Evolutionary conservation across 2,329 filamentous ascomycete species (phyloP).

Genomic region (Colletotrichum agaves): DNA sequence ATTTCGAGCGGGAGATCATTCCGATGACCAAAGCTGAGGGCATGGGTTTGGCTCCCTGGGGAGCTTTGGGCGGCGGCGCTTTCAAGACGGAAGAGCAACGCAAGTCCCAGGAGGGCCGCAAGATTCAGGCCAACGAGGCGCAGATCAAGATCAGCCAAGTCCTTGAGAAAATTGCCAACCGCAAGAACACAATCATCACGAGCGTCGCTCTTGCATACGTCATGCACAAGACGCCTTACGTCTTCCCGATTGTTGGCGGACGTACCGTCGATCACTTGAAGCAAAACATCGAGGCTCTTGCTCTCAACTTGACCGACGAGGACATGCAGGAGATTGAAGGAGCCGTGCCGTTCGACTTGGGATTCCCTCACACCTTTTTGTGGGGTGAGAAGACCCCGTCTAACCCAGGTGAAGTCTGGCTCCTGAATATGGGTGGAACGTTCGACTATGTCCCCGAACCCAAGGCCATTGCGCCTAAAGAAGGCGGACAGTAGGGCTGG

Average conservation of each 20-base stretch:
- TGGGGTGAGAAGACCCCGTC: slow-evolving; percentile 52
- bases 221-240: slow-evolving; percentile 75
- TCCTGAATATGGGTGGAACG: slow-evolving; percentile 58
- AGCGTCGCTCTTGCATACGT: slow-evolving; percentile 76
- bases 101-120: slow-evolving; percentile 48
- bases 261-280: slow-evolving; percentile 76
- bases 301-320: slow-evolving; percentile 65
- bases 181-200: slow-evolving; percentile 56
- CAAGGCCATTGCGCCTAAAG: slow-evolving; percentile 55
- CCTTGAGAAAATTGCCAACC: slow-evolving; percentile 60
- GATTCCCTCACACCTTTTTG: slow-evolving; percentile 74
- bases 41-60: slow-evolving; percentile 68
- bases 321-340: slow-evolving; percentile 75
- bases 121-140: slow-evolving; percentile 56
- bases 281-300: slow-evolving; percentile 75
- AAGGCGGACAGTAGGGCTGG: slow-evolving; percentile 55
- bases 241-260: slow-evolving; percentile 79
- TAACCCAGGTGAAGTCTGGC: slow-evolving; percentile 54
- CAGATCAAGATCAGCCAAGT: slow-evolving; percentile 62
- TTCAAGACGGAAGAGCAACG: slow-evolving; percentile 49
- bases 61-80: slow-evolving; percentile 56
- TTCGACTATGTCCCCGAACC: slow-evolving; percentile 61
- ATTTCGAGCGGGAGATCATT: slow-evolving; percentile 77
- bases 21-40: slow-evolving; percentile 72
- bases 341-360: slow-evolving; percentile 70